Conservation (phyloP, 2,329 filamentous ascomycete genomes). For the Botrytis paeoniae region DNA sequence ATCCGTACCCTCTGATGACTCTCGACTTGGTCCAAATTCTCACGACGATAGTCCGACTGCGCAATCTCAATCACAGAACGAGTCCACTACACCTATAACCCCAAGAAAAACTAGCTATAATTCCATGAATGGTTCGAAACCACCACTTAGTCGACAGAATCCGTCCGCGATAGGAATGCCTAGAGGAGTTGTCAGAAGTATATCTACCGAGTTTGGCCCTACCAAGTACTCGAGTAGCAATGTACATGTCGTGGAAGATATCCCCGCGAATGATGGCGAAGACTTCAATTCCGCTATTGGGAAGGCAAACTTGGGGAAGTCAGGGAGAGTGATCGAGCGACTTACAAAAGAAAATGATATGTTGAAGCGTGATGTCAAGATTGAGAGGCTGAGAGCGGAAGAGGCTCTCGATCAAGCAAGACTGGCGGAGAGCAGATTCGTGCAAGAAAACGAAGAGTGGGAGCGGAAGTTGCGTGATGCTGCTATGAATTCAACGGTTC, state of each 20-base stretch:
- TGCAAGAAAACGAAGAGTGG: conserved; percentile 64
- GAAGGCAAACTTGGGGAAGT: conserved; percentile 69
- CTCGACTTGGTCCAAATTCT: conserved; percentile 21
- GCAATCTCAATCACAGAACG: conserved; percentile 24
- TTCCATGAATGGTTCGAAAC: conserved; percentile 23
- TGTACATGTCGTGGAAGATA: conserved; percentile 26
- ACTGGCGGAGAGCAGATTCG: conserved; percentile 68
- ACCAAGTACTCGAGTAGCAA: conserved; percentile 28
- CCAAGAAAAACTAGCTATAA: conserved; percentile 24
- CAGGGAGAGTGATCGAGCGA: conserved; percentile 74
- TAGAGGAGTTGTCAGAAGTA: conserved; percentile 29
- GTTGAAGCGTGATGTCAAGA: conserved; percentile 68
- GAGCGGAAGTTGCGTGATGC: conserved; percentile 67
- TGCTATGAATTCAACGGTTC: conserved; percentile 66
- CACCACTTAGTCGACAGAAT: conserved; percentile 31
- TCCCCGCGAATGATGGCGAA: conserved; percentile 15
- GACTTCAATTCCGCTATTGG: conserved; percentile 66
- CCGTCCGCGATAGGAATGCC: conserved; percentile 20
- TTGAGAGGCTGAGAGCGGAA: conserved; percentile 63
- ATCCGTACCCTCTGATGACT: conserved; percentile 32
- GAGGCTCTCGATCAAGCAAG: conserved; percentile 68
- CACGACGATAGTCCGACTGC: conserved; percentile 15
- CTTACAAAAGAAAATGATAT: conserved; percentile 78
- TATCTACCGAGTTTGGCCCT: conserved; percentile 36
- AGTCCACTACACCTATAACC: conserved; percentile 27